A percentile compares a stretch with the other conserved stretches of the same genome.
phyloP scores from a whole-genome alignment of 2,329 filamentous ascomycete species.

The Aspergillus texensis region DNA sequence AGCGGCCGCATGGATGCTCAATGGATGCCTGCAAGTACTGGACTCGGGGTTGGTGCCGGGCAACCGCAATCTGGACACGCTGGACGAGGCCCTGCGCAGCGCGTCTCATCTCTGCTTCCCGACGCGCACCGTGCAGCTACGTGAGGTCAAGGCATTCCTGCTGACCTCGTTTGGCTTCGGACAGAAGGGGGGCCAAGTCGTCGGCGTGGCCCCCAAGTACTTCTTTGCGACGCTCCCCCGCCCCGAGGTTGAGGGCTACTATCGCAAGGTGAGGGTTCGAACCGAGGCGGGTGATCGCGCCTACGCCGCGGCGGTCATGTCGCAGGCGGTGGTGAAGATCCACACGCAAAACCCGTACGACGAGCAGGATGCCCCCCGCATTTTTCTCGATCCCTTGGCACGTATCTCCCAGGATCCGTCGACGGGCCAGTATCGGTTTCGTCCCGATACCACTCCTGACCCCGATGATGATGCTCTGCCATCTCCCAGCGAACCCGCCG shows the following conservation, averaged over 20 bases:
- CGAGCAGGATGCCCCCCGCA: no score
- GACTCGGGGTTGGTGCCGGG: conserved; percentile 93
- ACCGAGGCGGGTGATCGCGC: conserved; percentile 99
- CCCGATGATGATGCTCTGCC: no score
- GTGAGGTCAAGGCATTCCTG: conserved; percentile 97
- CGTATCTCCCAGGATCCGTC: no score
- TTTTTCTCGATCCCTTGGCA: no score
- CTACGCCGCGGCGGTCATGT: conserved; percentile 70
- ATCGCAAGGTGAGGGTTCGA: conserved; percentile 84
- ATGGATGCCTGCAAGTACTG: conserved; percentile 93
- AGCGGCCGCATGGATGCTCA: conserved; percentile 99
- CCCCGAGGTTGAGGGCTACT: conserved; percentile 78
- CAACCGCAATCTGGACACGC: conserved; percentile 40
- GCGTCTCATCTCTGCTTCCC: conserved; percentile 72
- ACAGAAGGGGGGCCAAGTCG: conserved; percentile 96
- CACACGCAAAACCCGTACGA: no score
- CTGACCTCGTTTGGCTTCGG: conserved; percentile 99
- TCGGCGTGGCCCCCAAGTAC: conserved; percentile 62
- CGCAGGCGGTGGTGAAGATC: no score
- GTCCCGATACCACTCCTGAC: no score
- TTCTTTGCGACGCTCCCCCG: conserved; percentile 85
- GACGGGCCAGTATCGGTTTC: no score
- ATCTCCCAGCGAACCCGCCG: no score
- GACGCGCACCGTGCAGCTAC: conserved; percentile 91
- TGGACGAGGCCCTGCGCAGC: no score